Conservation (phyloP, 805 yeast species). For the Starmerella sp. region DNA sequence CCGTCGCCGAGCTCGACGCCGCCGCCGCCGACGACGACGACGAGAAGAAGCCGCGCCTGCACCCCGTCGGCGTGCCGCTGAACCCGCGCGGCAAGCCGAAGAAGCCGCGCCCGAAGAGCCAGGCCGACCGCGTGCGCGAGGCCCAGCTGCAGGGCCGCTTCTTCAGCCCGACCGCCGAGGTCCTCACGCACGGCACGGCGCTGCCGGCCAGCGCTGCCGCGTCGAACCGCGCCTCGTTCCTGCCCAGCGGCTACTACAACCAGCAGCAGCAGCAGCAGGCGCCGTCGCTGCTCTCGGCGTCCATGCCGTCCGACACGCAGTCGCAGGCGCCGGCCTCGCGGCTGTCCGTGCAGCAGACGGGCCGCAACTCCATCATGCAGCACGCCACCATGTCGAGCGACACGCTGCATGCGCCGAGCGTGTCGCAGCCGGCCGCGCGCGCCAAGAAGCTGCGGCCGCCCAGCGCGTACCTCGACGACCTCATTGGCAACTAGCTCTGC, state of each 20-base stretch:
- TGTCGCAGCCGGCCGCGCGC: background rate
- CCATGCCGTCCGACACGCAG: conserved; percentile 6
- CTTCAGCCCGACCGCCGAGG: conserved; percentile 72
- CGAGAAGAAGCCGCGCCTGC: conserved; percentile 11
- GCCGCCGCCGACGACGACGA: conserved; percentile 1
- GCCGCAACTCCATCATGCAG: conserved; percentile 15
- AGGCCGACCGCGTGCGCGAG: conserved; percentile 15
- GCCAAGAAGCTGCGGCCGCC: conserved; percentile 27
- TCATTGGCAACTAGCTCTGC: conserved; percentile 19
- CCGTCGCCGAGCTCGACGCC: conserved; percentile 16
- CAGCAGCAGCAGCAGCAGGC: conserved; percentile 1
- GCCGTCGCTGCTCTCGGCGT: conserved; percentile 7
- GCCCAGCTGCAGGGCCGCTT: conserved; percentile 31
- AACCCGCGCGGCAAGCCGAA: conserved; percentile 2
- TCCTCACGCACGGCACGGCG: conserved; percentile 37
- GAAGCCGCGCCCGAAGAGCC: conserved; percentile 9
- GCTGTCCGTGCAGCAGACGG: conserved; percentile 15
- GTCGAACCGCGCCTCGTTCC: conserved; percentile 13
- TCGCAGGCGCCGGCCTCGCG: conserved; percentile 1
- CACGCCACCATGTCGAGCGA: conserved; percentile 13
- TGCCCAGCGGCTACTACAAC: conserved; percentile 21
- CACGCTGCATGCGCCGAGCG: background rate
- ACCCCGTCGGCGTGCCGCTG: conserved; percentile 18
- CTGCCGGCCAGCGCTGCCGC: conserved; percentile 10
- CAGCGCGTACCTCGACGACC: conserved; percentile 30